A percentile compares a stretch with the other conserved stretches of the same genome.
These are phyloP conservation scores for Ceriops tagal DNA, from an alignment of 345 rosid genomes.

Conservation along the genomic window DNA sequence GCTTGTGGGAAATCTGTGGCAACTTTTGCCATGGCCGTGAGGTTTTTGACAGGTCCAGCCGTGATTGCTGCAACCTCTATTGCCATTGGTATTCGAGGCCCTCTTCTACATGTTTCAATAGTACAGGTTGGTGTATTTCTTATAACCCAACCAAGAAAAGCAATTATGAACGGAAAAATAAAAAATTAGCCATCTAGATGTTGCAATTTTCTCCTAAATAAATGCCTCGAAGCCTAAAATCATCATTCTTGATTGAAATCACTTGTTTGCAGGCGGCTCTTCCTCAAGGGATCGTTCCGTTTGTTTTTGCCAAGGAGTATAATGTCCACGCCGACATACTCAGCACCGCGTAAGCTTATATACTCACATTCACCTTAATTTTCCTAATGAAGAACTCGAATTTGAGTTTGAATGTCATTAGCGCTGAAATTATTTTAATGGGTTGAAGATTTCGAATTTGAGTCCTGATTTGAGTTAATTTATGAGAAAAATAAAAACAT, in stretches of 20 bases:
- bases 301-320: slow-evolving; percentile 43
- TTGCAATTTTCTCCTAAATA: too few relatives aligned
- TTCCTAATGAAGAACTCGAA: too few relatives aligned
- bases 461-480: too few relatives aligned
- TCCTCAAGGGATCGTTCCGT: slow-evolving; percentile 46
- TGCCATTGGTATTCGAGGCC: slow-evolving; percentile 71
- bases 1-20: slow-evolving; percentile 85
- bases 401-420: too few relatives aligned
- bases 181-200: too few relatives aligned
- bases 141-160: too few relatives aligned
- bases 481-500: too few relatives aligned
- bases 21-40: slow-evolving; percentile 71
- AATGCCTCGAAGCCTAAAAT: too few relatives aligned
- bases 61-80: slow-evolving; percentile 84
- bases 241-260: not conserved
- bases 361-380: too few relatives aligned
- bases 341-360: slow-evolving; percentile 38
- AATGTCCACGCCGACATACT: slow-evolving; percentile 44
- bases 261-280: slow-evolving; percentile 35
- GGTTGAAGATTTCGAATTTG: too few relatives aligned
- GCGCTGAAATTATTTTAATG: too few relatives aligned
- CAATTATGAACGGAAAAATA: too few relatives aligned
- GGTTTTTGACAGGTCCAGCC: slow-evolving; percentile 80
- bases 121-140: slow-evolving; percentile 46
- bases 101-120: slow-evolving; percentile 66